Evolutionary conservation across 805 yeast genomes (phyloP), one percentile per base, ranked within the genome.

Genomic region (Candida broadrunensis): DNA sequence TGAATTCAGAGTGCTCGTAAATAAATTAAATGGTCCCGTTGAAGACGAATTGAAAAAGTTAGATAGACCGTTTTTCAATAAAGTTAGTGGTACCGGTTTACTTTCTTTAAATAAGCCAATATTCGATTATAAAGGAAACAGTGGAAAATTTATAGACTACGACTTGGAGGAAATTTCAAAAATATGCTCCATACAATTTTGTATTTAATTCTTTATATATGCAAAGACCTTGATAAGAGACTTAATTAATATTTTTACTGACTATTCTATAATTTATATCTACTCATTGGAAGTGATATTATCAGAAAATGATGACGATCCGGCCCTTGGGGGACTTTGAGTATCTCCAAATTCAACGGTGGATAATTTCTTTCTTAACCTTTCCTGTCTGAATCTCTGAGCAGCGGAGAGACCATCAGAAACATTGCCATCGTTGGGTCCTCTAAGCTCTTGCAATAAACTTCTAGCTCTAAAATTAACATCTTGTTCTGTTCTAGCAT

Each of bases 381-480:
- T 51, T 57, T 74, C 56, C 39, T 66, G 69, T 54, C 80, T 62
- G 44, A 70, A 57, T 41, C 60, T 63, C 38, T 67, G 73, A 16
- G 77, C 75, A 7, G 73, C 63, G 23, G 68, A 56, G 7, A 56
- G 43, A 12, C 65, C 59, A 9, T 59, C 58, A 3, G 49, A 25
- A 1, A 35, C 24, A 5, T 37, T 51, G 3, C 35, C 37, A 13
- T 51, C 60, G 4, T 48, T 54, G 2, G 54, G 50, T 5, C 64
- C 62, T 52, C 90, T 67, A 17, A 85, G 62, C 50, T 82, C 89
- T 51, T 73, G 75, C 15, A 85, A 65, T 43, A 85, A 68, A 38
- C 68, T 74, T 56, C 85, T 72, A 0, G 91, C 93, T 46, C 89
- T 70, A 2, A 67, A 65, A 1, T 78, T 79, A 14, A 79, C 72